phyloP scores from a whole-genome alignment of 177 flowering plant species.

The Vitis hybrid region DNA sequence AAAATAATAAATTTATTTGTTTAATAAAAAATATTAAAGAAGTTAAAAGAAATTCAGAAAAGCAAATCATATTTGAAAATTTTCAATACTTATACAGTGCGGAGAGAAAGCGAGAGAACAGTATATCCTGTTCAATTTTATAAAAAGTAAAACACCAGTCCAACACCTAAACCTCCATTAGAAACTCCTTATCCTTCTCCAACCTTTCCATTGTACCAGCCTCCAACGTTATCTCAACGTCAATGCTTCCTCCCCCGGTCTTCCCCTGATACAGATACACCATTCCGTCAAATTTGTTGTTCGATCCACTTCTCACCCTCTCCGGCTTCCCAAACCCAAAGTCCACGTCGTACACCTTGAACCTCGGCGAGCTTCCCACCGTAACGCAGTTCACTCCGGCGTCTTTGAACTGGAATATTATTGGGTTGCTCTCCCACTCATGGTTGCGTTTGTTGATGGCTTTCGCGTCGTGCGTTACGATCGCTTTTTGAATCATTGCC shows the following conservation, averaged over 20 bases:
- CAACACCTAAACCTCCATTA: slow-evolving; percentile 26
- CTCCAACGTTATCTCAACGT: slow-evolving; percentile 79
- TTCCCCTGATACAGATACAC: slow-evolving; percentile 80
- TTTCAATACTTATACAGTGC: too few species aligned
- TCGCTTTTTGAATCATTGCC: slow-evolving; percentile 45
- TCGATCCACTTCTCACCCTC: slow-evolving; percentile 74
- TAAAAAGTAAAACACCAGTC: too few species aligned
- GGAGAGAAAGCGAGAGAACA: too few species aligned
- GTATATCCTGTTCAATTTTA: too few species aligned
- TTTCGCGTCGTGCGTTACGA: slow-evolving; percentile 51
- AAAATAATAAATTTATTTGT: too few species aligned
- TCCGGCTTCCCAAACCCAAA: slow-evolving; percentile 87
- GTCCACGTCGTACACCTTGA: slow-evolving; percentile 81
- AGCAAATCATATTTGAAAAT: too few species aligned
- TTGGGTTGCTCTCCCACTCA: slow-evolving; percentile 72
- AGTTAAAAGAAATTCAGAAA: too few species aligned
- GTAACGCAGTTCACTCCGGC: slow-evolving; percentile 90
- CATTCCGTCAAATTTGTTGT: slow-evolving; percentile 95
- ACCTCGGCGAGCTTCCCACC: slow-evolving; percentile 93
- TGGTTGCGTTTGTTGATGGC: slow-evolving; percentile 55
- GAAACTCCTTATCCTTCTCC: slow-evolving; percentile 71
- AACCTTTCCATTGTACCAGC: slow-evolving; percentile 62
- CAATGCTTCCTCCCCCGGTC: slow-evolving; percentile 68
- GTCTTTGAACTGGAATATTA: slow-evolving; percentile 69
- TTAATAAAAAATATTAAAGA: too few species aligned